Evolutionary conservation across 441 rosid species (phyloP).

Genomic region (Populus hybrid): DNA sequence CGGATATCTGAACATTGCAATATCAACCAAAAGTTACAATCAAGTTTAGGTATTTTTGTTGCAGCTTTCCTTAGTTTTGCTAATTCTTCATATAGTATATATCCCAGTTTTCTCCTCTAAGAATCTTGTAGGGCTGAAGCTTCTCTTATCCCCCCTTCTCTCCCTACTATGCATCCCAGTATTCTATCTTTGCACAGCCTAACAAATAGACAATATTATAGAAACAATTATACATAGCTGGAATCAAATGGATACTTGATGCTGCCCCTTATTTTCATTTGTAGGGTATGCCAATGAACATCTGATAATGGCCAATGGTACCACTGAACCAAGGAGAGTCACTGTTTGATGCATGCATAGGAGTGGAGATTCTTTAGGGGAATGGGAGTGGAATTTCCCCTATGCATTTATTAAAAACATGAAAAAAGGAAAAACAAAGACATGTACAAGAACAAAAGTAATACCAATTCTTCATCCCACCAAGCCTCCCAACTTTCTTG

Average conservation of each 20-base stretch:
- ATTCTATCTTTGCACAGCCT: background rate
- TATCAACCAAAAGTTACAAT: too few species aligned
- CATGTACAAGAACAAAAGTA: conserved; percentile 11
- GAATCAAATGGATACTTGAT: too few species aligned
- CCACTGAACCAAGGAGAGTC: too few species aligned
- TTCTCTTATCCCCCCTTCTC: background rate
- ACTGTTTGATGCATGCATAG: too few species aligned
- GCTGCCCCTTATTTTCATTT: too few species aligned
- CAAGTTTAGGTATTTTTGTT: too few species aligned
- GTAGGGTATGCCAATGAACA: too few species aligned
- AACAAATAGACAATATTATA: background rate
- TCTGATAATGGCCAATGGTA: too few species aligned
- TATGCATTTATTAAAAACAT: background rate
- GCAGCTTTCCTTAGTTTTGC: background rate
- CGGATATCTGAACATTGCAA: too few species aligned
- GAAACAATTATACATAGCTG: too few species aligned
- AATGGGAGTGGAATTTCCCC: background rate
- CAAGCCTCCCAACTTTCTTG: conserved; percentile 99
- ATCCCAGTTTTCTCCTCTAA: background rate
- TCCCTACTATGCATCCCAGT: background rate
- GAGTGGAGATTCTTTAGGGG: too few species aligned
- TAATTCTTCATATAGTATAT: background rate
- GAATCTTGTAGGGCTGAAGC: background rate
- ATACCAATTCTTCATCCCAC: conserved; percentile 99
- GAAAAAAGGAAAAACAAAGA: background rate